These are phyloP conservation scores for Comarum palustre DNA, from an alignment of 306 rosid species.

Conservation along the genomic window DNA sequence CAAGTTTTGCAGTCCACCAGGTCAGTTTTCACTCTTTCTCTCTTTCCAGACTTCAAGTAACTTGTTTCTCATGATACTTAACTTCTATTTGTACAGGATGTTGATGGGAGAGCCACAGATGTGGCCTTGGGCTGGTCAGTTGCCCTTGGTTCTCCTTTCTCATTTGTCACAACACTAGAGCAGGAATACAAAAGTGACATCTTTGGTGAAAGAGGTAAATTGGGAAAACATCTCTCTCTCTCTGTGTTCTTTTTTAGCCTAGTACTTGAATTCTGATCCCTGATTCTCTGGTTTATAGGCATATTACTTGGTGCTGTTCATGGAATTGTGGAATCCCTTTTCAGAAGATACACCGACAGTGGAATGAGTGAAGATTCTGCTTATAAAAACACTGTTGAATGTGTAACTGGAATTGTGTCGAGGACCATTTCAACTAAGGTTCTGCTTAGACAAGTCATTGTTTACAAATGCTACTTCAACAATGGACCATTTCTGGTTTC, in stretches of 20 bases:
- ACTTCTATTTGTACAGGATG: conserved; percentile 53
- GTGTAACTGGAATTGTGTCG: conserved; percentile 79
- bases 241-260: not conserved
- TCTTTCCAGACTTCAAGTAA: not conserved
- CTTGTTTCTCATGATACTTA: conserved; percentile 2
- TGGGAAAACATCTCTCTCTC: not conserved
- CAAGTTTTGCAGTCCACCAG: conserved; percentile 96
- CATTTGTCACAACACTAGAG: conserved; percentile 91
- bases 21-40: conserved; percentile 27
- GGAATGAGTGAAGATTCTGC: conserved; percentile 90
- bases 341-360: conserved; percentile 84
- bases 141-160: conserved; percentile 98
- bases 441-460: too few relatives aligned
- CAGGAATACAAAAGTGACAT: conserved; percentile 95
- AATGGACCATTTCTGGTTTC: not conserved
- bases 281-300: conserved; percentile 47
- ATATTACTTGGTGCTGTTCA: conserved; percentile 98
- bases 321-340: conserved; percentile 89
- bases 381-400: conserved; percentile 90
- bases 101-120: conserved; percentile 93
- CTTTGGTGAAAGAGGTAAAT: conserved; percentile 89
- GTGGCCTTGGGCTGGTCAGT: conserved; percentile 96
- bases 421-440: conserved; percentile 89
- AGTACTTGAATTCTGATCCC: conserved; percentile 19
- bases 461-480: too few relatives aligned